These are phyloP conservation scores for Eucalyptus regnans DNA, from an alignment of 345 rosid genomes.

Conservation along the genomic window DNA sequence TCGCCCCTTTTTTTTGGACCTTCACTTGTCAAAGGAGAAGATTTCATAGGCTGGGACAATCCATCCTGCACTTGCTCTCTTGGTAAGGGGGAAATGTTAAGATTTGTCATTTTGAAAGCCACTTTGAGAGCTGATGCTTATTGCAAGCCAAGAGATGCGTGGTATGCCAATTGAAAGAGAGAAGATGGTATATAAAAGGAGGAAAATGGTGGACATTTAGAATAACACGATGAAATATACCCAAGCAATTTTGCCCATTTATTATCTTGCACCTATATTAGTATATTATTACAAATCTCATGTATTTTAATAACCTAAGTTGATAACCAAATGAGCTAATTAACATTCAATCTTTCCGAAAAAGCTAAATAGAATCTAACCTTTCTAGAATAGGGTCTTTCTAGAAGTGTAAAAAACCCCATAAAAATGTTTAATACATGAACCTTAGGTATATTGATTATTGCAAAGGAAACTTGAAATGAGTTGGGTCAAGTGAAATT, in stretches of 20 bases:
- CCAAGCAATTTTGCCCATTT: neutral
- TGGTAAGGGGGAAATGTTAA: neutral
- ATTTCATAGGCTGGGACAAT: neutral
- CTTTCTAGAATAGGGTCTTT: too few species aligned
- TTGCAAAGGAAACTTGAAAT: neutral
- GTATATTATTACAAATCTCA: neutral
- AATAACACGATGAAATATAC: neutral
- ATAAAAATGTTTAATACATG: neutral
- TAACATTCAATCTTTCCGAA: neutral
- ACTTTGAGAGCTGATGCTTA: neutral
- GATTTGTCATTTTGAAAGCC: neutral
- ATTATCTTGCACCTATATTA: neutral
- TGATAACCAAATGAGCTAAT: neutral
- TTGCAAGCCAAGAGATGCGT: neutral
- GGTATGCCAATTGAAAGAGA: neutral
- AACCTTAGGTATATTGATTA: too few species aligned
- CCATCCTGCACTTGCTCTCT: accelerated
- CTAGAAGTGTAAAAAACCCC: neutral
- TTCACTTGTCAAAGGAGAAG: neutral
- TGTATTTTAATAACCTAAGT: neutral
- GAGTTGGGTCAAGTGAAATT: neutral
- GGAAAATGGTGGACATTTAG: neutral
- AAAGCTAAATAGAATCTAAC: neutral
- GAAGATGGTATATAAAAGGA: neutral
- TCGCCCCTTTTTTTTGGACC: neutral